These are phyloP conservation scores for Umbilicaria muhlenbergii DNA, from an alignment of 495 filamentous ascomycete species.

Conservation along the genomic window DNA sequence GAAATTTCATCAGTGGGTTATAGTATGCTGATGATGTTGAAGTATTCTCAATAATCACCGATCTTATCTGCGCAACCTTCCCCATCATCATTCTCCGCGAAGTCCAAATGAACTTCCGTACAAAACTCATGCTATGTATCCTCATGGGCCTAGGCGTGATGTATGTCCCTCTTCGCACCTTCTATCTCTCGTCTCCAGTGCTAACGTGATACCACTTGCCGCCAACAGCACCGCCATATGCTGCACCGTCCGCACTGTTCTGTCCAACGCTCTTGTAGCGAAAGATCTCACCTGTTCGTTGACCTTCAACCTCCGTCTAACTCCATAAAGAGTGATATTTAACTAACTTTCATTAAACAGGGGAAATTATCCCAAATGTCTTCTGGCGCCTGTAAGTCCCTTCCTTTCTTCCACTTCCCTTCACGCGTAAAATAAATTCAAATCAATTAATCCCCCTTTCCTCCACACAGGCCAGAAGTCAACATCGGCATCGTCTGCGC, in stretches of 20 bases:
- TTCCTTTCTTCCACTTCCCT: neutral
- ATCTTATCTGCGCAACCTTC: slow-evolving; percentile 21
- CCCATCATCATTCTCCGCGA: slow-evolving; percentile 21
- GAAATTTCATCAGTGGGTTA: neutral
- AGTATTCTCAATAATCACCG: slow-evolving; percentile 11
- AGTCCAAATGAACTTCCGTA: slow-evolving; percentile 12
- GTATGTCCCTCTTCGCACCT: slow-evolving; percentile 10
- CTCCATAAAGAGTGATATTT: too few relatives aligned
- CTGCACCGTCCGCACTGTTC: slow-evolving; percentile 6
- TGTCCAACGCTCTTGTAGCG: slow-evolving; percentile 3
- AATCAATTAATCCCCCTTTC: too few relatives aligned
- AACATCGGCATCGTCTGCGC: slow-evolving; percentile 14
- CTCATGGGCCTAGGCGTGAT: slow-evolving; percentile 24
- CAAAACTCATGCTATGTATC: slow-evolving; percentile 20
- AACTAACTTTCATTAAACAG: neutral
- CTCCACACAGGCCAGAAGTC: slow-evolving; percentile 6
- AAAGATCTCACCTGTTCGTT: slow-evolving; percentile 6
- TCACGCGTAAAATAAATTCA: neutral
- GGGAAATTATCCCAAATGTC: slow-evolving; percentile 6
- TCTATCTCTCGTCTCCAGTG: neutral
- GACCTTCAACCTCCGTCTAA: too few relatives aligned
- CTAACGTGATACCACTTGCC: neutral
- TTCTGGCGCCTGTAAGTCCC: slow-evolving; percentile 4
- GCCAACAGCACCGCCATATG: slow-evolving; percentile 7
- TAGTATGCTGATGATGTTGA: neutral